A percentile compares a stretch with the other conserved stretches of the same genome.
These are phyloP conservation scores for Mucuna pruriens DNA, from an alignment of 306 rosid species.

Conservation along the genomic window DNA sequence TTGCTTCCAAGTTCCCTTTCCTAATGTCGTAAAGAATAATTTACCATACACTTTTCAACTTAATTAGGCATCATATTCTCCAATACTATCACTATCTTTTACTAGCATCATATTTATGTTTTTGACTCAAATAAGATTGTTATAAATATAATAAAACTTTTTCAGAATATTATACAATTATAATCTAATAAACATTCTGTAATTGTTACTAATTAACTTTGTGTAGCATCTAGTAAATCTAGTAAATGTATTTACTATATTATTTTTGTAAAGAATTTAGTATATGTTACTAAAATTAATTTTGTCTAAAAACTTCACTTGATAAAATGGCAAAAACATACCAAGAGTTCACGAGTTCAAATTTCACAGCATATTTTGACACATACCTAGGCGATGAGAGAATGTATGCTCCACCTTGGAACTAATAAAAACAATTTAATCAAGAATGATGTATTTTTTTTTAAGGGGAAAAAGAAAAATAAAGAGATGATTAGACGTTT, in stretches of 20 bases:
- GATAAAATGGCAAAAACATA: not conserved
- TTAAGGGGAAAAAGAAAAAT: not conserved
- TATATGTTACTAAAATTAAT: not conserved
- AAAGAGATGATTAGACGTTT: conserved; percentile 30
- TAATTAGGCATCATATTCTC: not conserved
- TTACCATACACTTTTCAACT: not conserved
- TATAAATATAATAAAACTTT: no score
- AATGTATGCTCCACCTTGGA: not conserved
- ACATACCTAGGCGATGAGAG: not conserved
- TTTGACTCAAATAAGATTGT: no score
- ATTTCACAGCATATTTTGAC: not conserved
- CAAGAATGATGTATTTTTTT: not conserved
- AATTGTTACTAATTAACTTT: not conserved
- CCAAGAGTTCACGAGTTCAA: not conserved
- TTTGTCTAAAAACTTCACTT: not conserved
- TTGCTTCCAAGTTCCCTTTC: conserved; percentile 26
- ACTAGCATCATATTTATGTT: no score
- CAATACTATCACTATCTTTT: no score
- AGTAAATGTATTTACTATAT: no score
- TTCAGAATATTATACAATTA: no score
- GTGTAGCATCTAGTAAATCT: no score
- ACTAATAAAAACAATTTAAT: not conserved
- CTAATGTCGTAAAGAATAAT: conserved; percentile 4
- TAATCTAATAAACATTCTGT: conserved; percentile 21
- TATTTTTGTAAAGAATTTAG: not conserved